Conservation (phyloP, 2,329 filamentous ascomycete genomes). For the Ciborinia camelliae region DNA sequence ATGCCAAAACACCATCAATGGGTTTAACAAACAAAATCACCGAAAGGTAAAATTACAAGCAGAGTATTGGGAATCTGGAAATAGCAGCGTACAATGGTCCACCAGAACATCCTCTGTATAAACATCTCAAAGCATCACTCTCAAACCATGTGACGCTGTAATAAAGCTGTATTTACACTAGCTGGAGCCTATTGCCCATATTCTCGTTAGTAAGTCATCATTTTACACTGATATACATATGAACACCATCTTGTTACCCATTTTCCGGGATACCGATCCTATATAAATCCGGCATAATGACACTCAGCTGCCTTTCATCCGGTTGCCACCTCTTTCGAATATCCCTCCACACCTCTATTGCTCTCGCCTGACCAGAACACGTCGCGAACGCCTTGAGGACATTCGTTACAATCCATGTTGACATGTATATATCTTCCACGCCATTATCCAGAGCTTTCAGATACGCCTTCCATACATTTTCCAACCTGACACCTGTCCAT, state of each 20-base stretch:
- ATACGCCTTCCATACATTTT: constrained; percentile 64
- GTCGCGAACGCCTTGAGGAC: constrained; percentile 61
- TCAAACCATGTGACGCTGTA: background rate
- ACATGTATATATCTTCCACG: constrained; percentile 48
- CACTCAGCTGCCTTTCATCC: constrained; percentile 33
- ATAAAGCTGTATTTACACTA: background rate
- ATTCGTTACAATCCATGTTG: constrained; percentile 60
- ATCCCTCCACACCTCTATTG: constrained; percentile 35
- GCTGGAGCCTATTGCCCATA: background rate
- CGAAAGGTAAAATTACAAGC: background rate
- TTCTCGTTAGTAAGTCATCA: background rate
- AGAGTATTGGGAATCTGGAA: background rate
- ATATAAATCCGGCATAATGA: constrained; percentile 29
- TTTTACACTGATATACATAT: constrained; percentile 10
- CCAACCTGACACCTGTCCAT: constrained; percentile 71
- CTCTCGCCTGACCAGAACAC: constrained; percentile 35
- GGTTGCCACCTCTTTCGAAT: constrained; percentile 36
- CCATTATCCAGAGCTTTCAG: constrained; percentile 51
- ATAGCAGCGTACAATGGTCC: background rate
- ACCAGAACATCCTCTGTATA: background rate
- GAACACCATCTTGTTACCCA: background rate
- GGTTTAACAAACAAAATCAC: background rate
- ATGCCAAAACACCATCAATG: too few relatives aligned
- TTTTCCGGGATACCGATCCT: constrained; percentile 13
- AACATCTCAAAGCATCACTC: background rate